These are phyloP conservation scores for Gastrolobium bilobum DNA, from an alignment of 306 rosid genomes.

Conservation along the genomic window DNA sequence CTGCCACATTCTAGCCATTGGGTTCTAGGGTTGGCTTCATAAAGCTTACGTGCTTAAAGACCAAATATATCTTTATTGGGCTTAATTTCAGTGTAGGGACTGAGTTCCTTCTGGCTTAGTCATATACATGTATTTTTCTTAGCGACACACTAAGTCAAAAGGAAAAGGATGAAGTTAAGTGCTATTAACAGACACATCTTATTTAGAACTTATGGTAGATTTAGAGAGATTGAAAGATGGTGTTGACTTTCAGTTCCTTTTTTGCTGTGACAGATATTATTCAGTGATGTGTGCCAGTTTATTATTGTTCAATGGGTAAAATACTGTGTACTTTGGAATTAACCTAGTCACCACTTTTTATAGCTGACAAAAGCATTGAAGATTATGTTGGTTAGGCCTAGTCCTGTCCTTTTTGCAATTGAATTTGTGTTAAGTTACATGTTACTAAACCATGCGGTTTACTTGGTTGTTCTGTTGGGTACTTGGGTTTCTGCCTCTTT, in stretches of 20 bases:
- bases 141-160: not conserved
- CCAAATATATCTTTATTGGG: not conserved
- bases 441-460: not conserved
- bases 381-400: constrained; percentile 15
- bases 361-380: not conserved
- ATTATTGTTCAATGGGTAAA: not conserved
- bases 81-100: not conserved
- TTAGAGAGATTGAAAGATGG: not conserved
- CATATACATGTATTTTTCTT: not conserved
- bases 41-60: constrained; percentile 18
- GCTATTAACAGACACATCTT: constrained; percentile 12
- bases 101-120: constrained; percentile 13
- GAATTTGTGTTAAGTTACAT: not conserved
- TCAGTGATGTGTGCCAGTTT: not conserved
- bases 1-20: not conserved
- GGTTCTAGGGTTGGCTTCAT: constrained; percentile 32
- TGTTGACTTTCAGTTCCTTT: not conserved
- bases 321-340: constrained; percentile 15
- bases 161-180: constrained; percentile 1
- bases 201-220: constrained; percentile 3
- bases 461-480: constrained; percentile 14
- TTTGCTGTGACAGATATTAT: not conserved
- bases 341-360: not conserved
- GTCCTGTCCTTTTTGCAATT: not conserved
- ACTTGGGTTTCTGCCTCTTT: constrained; percentile 35